These are phyloP conservation scores for Quercus phellos DNA, from an alignment of 331 rosid species.

Conservation along the genomic window DNA sequence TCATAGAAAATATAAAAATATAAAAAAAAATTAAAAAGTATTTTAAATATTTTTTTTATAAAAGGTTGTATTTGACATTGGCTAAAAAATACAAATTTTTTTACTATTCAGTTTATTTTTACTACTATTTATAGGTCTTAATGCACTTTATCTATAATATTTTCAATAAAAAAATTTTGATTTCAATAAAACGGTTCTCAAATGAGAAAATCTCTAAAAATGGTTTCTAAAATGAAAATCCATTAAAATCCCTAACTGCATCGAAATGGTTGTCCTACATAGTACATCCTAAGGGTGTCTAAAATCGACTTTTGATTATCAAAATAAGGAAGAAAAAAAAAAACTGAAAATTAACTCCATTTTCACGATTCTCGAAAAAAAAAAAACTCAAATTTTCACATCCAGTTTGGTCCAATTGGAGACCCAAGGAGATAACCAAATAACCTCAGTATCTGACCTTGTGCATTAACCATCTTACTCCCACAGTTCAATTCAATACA, in stretches of 20 bases:
- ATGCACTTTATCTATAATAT: accelerated
- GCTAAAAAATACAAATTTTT: too few relatives aligned
- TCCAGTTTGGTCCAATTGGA: not conserved
- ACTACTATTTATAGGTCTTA: accelerated
- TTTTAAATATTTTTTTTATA: too few relatives aligned
- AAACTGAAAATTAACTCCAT: not conserved
- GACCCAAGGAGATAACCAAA: slow-evolving; percentile 24
- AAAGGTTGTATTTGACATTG: too few relatives aligned
- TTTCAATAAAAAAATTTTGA: accelerated
- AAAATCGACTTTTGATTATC: not conserved
- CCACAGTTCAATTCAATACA: slow-evolving; percentile 6
- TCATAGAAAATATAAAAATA: too few relatives aligned
- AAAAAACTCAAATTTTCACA: too few relatives aligned
- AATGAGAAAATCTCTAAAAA: too few relatives aligned
- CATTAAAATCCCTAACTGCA: too few relatives aligned
- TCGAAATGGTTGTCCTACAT: not conserved
- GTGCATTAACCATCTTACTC: slow-evolving; percentile 30
- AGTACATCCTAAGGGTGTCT: not conserved
- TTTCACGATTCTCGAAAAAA: not conserved
- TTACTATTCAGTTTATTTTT: too few relatives aligned
- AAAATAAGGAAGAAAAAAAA: not conserved
- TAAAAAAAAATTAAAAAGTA: too few relatives aligned
- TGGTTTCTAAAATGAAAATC: too few relatives aligned
- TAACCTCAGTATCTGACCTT: slow-evolving; percentile 14
- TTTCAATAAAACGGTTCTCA: too few relatives aligned